Percentiles rank a stretch among this genome's conserved stretches.
Conservation (phyloP, 768 basidiomycete species). For the Mycena capillaripes region DNA sequence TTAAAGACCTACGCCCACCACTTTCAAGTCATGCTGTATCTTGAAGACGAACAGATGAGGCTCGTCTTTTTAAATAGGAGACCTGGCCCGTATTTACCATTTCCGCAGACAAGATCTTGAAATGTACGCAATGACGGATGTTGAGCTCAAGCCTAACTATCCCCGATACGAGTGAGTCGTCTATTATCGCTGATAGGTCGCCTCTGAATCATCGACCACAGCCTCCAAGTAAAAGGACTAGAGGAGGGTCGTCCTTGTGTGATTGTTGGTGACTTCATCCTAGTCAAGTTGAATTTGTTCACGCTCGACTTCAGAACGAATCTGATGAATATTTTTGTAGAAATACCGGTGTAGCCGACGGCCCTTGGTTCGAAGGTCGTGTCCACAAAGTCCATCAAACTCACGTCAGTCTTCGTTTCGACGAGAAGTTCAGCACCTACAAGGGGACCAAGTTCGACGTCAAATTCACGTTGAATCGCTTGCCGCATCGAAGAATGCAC, state of each 20-base stretch:
- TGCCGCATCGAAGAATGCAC: constrained; percentile 68
- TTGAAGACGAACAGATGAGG: constrained; percentile 67
- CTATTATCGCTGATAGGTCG: neutral
- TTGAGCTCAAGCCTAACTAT: constrained; percentile 49
- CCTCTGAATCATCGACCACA: constrained; percentile 38
- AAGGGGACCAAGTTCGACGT: constrained; percentile 62
- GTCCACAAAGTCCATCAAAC: constrained; percentile 62
- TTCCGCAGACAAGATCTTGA: constrained; percentile 54
- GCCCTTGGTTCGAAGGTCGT: constrained; percentile 56
- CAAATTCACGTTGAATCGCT: constrained; percentile 68
- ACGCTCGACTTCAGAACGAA: neutral
- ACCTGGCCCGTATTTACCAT: neutral
- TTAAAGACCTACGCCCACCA: constrained; percentile 56
- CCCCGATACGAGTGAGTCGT: constrained; percentile 59
- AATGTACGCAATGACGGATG: constrained; percentile 52
- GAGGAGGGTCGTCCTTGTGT: constrained; percentile 73
- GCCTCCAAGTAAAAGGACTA: constrained; percentile 66
- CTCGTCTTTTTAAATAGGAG: constrained; percentile 36
- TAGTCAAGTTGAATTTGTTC: constrained; percentile 45
- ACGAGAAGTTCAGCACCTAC: constrained; percentile 57
- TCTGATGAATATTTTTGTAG: constrained; percentile 26
- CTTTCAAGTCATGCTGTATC: constrained; percentile 61
- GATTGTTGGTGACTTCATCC: constrained; percentile 64
- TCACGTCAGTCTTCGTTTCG: constrained; percentile 63
- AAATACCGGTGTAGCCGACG: constrained; percentile 38